phyloP scores from a whole-genome alignment of 106 monocot species.

The Dendrobium officinale region DNA sequence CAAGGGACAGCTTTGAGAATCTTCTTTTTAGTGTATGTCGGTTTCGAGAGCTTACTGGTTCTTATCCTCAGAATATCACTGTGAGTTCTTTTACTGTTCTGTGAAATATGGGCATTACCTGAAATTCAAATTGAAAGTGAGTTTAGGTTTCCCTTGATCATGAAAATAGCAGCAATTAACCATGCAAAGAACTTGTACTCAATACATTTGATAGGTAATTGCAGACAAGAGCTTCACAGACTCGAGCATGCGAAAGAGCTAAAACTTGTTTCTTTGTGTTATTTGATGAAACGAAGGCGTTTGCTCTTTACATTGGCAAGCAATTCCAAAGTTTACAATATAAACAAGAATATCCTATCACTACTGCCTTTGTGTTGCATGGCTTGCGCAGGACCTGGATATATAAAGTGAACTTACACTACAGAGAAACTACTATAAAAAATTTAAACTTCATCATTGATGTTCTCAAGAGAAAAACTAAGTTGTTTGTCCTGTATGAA shows the following conservation, averaged over 20 bases:
- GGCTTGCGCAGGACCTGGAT: background rate
- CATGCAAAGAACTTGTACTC: background rate
- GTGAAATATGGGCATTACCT: background rate
- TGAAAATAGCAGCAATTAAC: background rate
- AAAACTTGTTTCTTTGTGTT: background rate
- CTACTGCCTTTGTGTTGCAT: background rate
- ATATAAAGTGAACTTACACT: background rate
- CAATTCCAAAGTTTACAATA: too few relatives aligned
- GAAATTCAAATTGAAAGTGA: background rate
- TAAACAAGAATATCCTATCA: background rate
- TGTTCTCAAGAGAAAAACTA: too few relatives aligned
- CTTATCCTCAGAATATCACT: constrained; percentile 82
- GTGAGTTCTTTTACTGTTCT: constrained; percentile 24
- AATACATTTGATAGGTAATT: background rate
- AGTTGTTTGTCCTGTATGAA: too few relatives aligned
- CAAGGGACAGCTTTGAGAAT: constrained; percentile 99
- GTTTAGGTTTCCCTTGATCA: background rate
- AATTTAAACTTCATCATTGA: too few relatives aligned
- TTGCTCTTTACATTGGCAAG: background rate
- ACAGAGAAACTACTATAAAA: too few relatives aligned
- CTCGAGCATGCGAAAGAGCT: background rate
- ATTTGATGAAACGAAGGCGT: background rate
- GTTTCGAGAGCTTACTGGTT: constrained; percentile 93
- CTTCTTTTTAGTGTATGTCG: constrained; percentile 96
- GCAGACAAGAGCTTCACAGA: constrained; percentile 23